Evolutionary conservation across 2,329 filamentous ascomycete species (phyloP).

Genomic region (Aspergillus arachidicola): DNA sequence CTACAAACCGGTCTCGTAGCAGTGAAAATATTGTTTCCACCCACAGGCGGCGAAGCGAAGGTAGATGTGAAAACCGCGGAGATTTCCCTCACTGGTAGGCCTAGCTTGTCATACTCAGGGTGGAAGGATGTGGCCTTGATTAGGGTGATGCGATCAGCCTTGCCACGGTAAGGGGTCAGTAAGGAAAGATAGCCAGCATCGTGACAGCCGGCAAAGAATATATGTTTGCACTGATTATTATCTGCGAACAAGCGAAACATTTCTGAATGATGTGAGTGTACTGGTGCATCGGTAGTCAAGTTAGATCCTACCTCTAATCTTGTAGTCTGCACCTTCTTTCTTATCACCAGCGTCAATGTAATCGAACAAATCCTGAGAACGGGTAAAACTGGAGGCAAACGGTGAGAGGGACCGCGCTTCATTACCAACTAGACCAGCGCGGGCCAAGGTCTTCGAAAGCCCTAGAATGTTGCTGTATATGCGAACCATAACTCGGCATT

Average conservation of each 20-base stretch:
- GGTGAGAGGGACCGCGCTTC: slow-evolving; percentile 60
- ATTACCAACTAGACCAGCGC: slow-evolving; percentile 52
- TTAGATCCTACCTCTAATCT: slow-evolving; percentile 54
- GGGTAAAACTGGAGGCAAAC: slow-evolving; percentile 60
- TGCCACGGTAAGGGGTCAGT: slow-evolving; percentile 55
- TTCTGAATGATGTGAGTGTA: slow-evolving; percentile 29
- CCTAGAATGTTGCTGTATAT: slow-evolving; percentile 60
- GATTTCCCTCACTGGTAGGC: slow-evolving; percentile 55
- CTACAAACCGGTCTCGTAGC: slow-evolving; percentile 30
- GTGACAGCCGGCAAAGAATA: slow-evolving; percentile 66
- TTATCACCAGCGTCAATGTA: slow-evolving; percentile 64
- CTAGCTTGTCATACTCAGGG: slow-evolving; percentile 56
- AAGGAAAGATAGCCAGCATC: slow-evolving; percentile 61
- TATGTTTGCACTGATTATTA: slow-evolving; percentile 64
- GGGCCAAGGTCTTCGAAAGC: slow-evolving; percentile 55
- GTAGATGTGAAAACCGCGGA: slow-evolving; percentile 55
- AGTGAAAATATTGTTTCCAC: slow-evolving; percentile 8
- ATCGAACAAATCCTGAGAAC: slow-evolving; percentile 61
- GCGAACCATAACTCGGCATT: slow-evolving; percentile 58
- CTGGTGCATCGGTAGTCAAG: too few relatives aligned
- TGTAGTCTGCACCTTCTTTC: slow-evolving; percentile 63
- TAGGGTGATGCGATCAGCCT: slow-evolving; percentile 57
- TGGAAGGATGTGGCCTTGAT: slow-evolving; percentile 56
- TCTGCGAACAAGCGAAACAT: slow-evolving; percentile 55
- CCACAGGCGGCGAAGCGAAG: slow-evolving; percentile 40